Conservation (phyloP, 805 yeast species). For the Teunomyces kruisii region DNA sequence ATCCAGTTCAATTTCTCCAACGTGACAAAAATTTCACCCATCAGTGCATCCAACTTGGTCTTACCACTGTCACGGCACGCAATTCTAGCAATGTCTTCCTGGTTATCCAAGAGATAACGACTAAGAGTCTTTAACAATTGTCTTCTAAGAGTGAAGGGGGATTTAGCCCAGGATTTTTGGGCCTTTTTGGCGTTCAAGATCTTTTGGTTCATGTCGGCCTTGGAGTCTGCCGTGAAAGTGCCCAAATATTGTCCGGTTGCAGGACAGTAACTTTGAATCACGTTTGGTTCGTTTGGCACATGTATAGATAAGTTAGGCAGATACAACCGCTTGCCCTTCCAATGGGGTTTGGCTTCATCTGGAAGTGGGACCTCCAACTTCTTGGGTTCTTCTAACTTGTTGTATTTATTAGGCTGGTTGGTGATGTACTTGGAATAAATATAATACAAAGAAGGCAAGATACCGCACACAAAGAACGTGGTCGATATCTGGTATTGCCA, state of each 20-base stretch:
- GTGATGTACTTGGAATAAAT: slow-evolving; percentile 37
- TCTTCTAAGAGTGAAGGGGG: slow-evolving; percentile 66
- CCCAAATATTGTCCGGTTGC: slow-evolving; percentile 93
- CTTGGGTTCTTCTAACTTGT: slow-evolving; percentile 41
- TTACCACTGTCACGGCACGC: slow-evolving; percentile 98
- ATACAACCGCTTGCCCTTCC: slow-evolving; percentile 83
- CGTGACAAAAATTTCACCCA: slow-evolving; percentile 96
- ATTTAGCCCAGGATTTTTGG: slow-evolving; percentile 49
- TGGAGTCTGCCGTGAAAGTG: slow-evolving; percentile 60
- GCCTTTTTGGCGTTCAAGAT: slow-evolving; percentile 56
- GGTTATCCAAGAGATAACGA: slow-evolving; percentile 74
- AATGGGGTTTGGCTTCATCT: slow-evolving; percentile 78
- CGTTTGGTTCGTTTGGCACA: slow-evolving; percentile 60
- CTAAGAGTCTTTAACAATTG: slow-evolving; percentile 69
- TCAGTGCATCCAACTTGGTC: slow-evolving; percentile 91
- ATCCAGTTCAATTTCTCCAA: slow-evolving; percentile 92
- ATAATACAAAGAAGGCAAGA: slow-evolving; percentile 35
- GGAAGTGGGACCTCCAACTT: slow-evolving; percentile 62
- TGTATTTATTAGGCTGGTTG: slow-evolving; percentile 39
- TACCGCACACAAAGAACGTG: slow-evolving; percentile 41
- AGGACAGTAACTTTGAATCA: slow-evolving; percentile 87
- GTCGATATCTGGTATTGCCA: slow-evolving; percentile 48
- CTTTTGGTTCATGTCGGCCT: slow-evolving; percentile 66
- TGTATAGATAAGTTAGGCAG: slow-evolving; percentile 55
- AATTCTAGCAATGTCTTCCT: slow-evolving; percentile 81